Evolutionary conservation across 2,329 filamentous ascomycete genomes (phyloP).

Genomic region (Microcyclosporella mali): DNA sequence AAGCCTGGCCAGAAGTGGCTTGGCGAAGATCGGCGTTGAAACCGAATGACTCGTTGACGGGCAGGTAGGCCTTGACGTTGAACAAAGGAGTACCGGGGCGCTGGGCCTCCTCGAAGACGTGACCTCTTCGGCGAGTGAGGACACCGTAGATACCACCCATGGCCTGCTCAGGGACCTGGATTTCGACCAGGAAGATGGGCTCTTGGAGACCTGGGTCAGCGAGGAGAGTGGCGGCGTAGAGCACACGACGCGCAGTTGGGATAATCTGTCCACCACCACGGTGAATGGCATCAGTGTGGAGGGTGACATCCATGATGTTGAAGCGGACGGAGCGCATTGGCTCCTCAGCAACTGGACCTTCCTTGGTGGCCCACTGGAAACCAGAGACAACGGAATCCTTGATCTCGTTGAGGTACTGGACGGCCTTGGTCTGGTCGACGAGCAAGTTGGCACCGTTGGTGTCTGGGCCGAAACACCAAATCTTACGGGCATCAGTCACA

Average conservation of each 20-base stretch:
- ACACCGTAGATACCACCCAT: slow-evolving; percentile 99
- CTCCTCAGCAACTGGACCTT: slow-evolving; percentile 97
- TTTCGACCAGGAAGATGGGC: slow-evolving; percentile 98
- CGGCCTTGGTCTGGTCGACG: slow-evolving; percentile 99
- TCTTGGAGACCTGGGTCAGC: slow-evolving; percentile 88
- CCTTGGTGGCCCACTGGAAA: slow-evolving; percentile 99
- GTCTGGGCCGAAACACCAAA: slow-evolving; percentile 99
- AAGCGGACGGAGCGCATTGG: slow-evolving; percentile 95
- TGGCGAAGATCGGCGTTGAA: slow-evolving; percentile 97
- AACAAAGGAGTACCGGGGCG: slow-evolving; percentile 97
- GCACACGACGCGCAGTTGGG: slow-evolving; percentile 92
- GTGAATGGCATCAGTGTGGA: slow-evolving; percentile 99
- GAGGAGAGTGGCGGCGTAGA: slow-evolving; percentile 87
- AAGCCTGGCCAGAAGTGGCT: slow-evolving; percentile 92
- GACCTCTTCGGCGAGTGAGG: slow-evolving; percentile 93
- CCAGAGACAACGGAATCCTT: slow-evolving; percentile 99
- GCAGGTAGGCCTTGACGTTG: slow-evolving; percentile 97
- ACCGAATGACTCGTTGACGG: slow-evolving; percentile 96
- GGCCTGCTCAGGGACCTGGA: slow-evolving; percentile 95
- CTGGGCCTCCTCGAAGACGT: slow-evolving; percentile 98
- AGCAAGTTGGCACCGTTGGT: slow-evolving; percentile 97
- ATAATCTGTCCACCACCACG: slow-evolving; percentile 99
- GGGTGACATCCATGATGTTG: slow-evolving; percentile 99
- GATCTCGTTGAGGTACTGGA: slow-evolving; percentile 99
- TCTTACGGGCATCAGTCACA: slow-evolving; percentile 99